These are phyloP conservation scores for Diaporthe helianthi DNA, from an alignment of 2,329 filamentous ascomycete genomes.

Conservation along the genomic window DNA sequence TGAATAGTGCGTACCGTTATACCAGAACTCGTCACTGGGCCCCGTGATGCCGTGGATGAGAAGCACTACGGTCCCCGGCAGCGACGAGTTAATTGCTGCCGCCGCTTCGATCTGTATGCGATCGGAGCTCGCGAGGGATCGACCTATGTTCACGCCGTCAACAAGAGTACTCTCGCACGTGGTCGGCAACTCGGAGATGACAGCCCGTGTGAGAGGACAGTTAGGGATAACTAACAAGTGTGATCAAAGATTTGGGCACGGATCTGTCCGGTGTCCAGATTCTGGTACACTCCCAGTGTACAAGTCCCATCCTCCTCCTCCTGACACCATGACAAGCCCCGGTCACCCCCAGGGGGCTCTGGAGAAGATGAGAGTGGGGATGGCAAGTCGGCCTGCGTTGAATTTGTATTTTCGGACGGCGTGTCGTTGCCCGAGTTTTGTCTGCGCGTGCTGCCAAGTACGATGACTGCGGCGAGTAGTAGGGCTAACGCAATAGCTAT, in stretches of 20 bases:
- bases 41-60: background rate
- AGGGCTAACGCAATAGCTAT: background rate
- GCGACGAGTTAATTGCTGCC: background rate
- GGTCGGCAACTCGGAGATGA: background rate
- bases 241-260: constrained; percentile 9
- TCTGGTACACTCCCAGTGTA: constrained; percentile 4
- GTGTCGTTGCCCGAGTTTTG: background rate
- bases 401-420: background rate
- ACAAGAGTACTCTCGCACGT: background rate
- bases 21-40: background rate
- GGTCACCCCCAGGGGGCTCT: background rate
- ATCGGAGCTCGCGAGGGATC: background rate
- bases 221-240: background rate
- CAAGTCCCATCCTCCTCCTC: background rate
- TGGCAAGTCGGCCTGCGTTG: background rate
- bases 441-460: background rate
- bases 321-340: background rate
- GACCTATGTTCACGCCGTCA: background rate
- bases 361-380: background rate
- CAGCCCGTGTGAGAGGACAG: too few relatives aligned
- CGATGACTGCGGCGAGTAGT: background rate
- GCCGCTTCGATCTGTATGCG: background rate
- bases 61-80: background rate
- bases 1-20: background rate
- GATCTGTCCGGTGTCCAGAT: background rate